phyloP scores from a whole-genome alignment of 495 filamentous ascomycete genomes.

The Neurospora sublineolata region DNA sequence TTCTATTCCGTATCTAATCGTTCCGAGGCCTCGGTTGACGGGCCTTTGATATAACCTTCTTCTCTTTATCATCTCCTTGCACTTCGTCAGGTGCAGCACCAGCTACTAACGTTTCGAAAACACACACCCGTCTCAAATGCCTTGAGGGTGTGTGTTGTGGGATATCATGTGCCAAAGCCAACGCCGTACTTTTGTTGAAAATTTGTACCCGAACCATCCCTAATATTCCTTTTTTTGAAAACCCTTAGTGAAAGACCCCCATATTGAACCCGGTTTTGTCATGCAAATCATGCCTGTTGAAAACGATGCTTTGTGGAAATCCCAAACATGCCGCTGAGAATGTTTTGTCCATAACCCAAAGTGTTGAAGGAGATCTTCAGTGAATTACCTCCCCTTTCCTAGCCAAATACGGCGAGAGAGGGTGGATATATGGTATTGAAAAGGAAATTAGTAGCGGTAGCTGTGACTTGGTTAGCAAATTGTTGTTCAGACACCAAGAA shows the following conservation, averaged over 20 bases:
- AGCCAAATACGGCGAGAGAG: conserved; percentile 7
- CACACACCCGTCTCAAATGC: neutral
- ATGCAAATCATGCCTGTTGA: conserved; percentile 41
- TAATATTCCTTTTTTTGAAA: conserved; percentile 24
- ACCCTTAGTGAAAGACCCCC: conserved; percentile 10
- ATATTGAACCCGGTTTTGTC: conserved; percentile 22
- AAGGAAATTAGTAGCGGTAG: conserved; percentile 45
- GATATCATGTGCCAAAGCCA: conserved; percentile 40
- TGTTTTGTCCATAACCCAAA: conserved; percentile 11
- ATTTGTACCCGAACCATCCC: conserved; percentile 36
- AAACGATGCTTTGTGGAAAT: conserved; percentile 22
- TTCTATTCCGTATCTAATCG: conserved; percentile 3
- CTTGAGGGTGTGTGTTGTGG: conserved; percentile 9
- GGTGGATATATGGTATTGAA: conserved; percentile 4
- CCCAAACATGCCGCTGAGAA: conserved; percentile 16
- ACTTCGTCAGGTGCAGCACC: neutral
- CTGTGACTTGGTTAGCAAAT: conserved; percentile 27
- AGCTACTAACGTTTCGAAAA: neutral
- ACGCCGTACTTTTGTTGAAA: conserved; percentile 45
- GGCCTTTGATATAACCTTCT: conserved; percentile 7
- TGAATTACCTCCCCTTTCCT: neutral
- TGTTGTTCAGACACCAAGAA: neutral
- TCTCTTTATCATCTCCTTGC: conserved; percentile 4
- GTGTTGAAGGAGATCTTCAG: conserved; percentile 19
- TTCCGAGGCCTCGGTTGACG: conserved; percentile 24